These are phyloP conservation scores for Sedum album DNA, from an alignment of 164 flowering plant species.

Conservation along the genomic window DNA sequence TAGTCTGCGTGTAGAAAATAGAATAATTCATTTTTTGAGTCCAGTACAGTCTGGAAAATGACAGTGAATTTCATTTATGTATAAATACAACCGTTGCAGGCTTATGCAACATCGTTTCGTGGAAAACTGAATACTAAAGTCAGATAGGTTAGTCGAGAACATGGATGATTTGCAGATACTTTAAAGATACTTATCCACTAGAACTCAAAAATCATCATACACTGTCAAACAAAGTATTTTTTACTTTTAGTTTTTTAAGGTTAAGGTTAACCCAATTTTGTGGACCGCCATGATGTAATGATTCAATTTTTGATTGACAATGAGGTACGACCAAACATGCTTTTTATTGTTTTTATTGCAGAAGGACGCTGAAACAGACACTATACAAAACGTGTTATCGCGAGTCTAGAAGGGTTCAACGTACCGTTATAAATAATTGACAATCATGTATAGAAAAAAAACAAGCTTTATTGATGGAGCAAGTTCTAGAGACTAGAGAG, in stretches of 20 bases:
- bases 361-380: background rate
- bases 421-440: conserved; percentile 1
- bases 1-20: too few species aligned
- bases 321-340: background rate
- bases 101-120: background rate
- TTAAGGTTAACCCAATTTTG: background rate
- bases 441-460: background rate
- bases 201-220: background rate
- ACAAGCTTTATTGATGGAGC: background rate
- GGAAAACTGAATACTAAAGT: conserved; percentile 4
- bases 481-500: background rate
- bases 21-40: background rate
- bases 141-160: background rate
- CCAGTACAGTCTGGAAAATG: background rate
- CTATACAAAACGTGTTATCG: background rate
- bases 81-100: background rate
- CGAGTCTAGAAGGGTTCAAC: background rate
- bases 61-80: background rate
- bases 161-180: conserved; percentile 4
- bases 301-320: background rate
- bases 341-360: background rate
- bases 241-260: background rate
- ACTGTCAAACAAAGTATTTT: background rate
- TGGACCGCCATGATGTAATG: background rate
- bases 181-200: background rate